Percentiles rank a stretch among this genome's conserved stretches.
Conservation (phyloP, 345 rosid species). For the Brassica juncea region DNA sequence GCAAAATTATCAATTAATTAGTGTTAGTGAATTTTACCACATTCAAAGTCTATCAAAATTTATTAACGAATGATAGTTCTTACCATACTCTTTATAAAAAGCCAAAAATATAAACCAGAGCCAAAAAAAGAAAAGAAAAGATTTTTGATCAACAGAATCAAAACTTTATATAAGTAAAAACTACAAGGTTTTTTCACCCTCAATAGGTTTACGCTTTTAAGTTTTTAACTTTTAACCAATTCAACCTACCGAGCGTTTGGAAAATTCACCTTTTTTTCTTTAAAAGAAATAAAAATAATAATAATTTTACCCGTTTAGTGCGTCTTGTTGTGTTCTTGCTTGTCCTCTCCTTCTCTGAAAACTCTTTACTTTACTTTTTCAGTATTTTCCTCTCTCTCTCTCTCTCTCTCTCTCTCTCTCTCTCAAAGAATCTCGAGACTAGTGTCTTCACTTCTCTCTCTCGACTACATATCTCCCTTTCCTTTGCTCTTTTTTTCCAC, state of each 20-base stretch:
- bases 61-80: not conserved
- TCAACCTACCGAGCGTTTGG: constrained; percentile 18
- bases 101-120: no score
- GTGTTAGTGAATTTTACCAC: not conserved
- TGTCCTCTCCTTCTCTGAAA: constrained; percentile 34
- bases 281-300: not conserved
- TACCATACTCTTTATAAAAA: not conserved
- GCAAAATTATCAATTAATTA: not conserved
- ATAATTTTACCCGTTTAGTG: constrained; percentile 16
- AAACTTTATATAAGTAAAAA: not conserved
- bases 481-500: not conserved
- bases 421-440: constrained; percentile 34
- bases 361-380: constrained; percentile 35
- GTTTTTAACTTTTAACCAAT: constrained; percentile 3
- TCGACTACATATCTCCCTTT: constrained; percentile 11
- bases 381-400: constrained; percentile 18
- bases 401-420: not conserved
- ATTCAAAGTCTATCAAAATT: not conserved
- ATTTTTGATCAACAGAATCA: not conserved
- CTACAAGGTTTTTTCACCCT: not conserved
- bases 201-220: not conserved
- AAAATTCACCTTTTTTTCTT: constrained; percentile 8
- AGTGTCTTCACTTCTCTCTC: constrained; percentile 6
- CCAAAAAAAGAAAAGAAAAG: no score
- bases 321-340: constrained; percentile 35